Conservation (phyloP, 2,329 filamentous ascomycete genomes). For the Neobulgaria alba region DNA sequence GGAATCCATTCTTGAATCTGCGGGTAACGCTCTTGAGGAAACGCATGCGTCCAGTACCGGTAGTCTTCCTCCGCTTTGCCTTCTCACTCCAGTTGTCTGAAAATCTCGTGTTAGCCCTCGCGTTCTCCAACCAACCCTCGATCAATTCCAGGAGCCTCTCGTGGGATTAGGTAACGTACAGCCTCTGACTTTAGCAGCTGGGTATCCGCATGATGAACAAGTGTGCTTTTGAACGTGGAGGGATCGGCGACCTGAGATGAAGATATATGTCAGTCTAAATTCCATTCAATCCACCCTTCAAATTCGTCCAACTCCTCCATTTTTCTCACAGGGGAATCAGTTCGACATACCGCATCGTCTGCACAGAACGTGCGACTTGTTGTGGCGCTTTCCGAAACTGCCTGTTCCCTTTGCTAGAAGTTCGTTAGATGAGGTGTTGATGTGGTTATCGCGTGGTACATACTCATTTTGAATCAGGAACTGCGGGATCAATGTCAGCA, state of each 20-base stretch:
- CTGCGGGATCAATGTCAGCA: slow-evolving; percentile 10
- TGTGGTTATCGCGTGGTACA: slow-evolving; percentile 10
- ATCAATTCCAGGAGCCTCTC: neutral
- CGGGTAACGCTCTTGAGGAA: slow-evolving; percentile 88
- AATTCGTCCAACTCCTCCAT: slow-evolving; percentile 20
- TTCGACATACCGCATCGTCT: slow-evolving; percentile 28
- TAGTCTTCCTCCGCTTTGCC: slow-evolving; percentile 99
- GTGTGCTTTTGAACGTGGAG: slow-evolving; percentile 99
- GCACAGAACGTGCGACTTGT: slow-evolving; percentile 30
- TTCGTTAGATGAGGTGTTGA: slow-evolving; percentile 14
- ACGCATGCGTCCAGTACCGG: slow-evolving; percentile 91
- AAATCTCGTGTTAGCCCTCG: slow-evolving; percentile 50
- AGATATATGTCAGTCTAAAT: slow-evolving; percentile 18
- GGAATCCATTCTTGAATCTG: slow-evolving; percentile 98
- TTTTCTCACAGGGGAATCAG: slow-evolving; percentile 6
- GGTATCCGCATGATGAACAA: slow-evolving; percentile 92
- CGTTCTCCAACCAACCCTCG: neutral
- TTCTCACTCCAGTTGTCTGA: slow-evolving; percentile 99
- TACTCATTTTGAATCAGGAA: slow-evolving; percentile 29
- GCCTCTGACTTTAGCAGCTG: slow-evolving; percentile 93
- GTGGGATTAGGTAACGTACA: slow-evolving; percentile 61
- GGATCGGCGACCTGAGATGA: slow-evolving; percentile 73
- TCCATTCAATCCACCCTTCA: neutral
- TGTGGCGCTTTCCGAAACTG: slow-evolving; percentile 29
- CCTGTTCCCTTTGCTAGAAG: slow-evolving; percentile 27